Evolutionary conservation across 2,329 filamentous ascomycete species (phyloP), one percentile per base, ranked within the genome.

Genomic region (Daldinia sp.): DNA sequence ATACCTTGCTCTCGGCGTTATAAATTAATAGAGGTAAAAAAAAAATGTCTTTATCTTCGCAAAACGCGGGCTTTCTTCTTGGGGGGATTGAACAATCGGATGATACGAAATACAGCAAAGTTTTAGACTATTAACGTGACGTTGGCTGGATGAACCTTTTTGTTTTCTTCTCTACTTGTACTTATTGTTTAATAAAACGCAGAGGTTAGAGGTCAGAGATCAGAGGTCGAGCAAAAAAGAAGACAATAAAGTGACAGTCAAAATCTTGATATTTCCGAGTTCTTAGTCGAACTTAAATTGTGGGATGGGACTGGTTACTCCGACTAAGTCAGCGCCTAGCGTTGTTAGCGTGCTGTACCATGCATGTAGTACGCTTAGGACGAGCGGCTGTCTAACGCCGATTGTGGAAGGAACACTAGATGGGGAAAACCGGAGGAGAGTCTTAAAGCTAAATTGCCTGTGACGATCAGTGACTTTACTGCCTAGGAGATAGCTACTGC

Each of bases 21-120:
- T 63, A 56, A 65, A 62, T 65, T 60, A 62, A 42, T 63, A 12
- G 59, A 28, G 23, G 65, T 44, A 42, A 48, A 33, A 10, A 33
- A 23, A 23, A 23, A 23, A 37, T 44, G 9, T 13, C 51, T 59
- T 48, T 54, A 44, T 64, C 44, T 42, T n/a, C 33, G 41, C 51
- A 54, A 28, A 64, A 37, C 60, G 64, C 66, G 63, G 69, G 67
- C 61, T 69, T 69, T 71, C 18, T 39, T 39, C 66, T 66, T 66
- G 68, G 65, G 68, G 69, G 59, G 58, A 60, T 60, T 20, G 56
- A 10, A 44, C 60, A 13, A 26, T 37, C 18, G 12, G 54, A 37
- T 20, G 20, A 48, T 28, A 48, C 28, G 12, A 15, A 44, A 18
- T 48, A 48, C 23, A 28, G 26, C 5, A 26, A 4, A n/a, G 20